These are phyloP conservation scores for Penicillium alfredii DNA, from an alignment of 495 filamentous ascomycete genomes.

Conservation along the genomic window DNA sequence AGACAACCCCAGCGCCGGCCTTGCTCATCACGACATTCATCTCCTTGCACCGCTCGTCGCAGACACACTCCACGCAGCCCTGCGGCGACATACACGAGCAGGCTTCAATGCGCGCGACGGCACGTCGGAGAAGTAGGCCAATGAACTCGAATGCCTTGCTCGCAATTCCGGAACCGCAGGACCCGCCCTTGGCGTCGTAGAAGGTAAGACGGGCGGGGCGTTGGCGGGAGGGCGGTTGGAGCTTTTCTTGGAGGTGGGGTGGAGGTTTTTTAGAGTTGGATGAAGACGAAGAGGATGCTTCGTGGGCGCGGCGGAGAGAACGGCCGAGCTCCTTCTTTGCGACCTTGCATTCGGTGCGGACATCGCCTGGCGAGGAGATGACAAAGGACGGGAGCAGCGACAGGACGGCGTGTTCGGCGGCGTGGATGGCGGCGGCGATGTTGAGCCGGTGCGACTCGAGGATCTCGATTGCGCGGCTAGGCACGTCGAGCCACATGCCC, in stretches of 20 bases:
- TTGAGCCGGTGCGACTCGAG: conserved; percentile 66
- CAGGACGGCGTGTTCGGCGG: conserved; percentile 85
- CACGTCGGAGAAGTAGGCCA: conserved; percentile 68
- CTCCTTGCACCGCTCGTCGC: conserved; percentile 79
- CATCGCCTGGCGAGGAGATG: conserved; percentile 77
- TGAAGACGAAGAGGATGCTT: no score
- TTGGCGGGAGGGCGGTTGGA: conserved; percentile 57
- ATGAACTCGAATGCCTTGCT: conserved; percentile 91
- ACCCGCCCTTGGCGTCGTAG: conserved; percentile 89
- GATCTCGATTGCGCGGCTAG: conserved; percentile 69
- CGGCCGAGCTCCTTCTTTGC: conserved; percentile 56
- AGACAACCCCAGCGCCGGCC: conserved; percentile 72
- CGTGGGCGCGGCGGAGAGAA: conserved; percentile 26
- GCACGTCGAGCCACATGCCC: conserved; percentile 96
- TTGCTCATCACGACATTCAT: conserved; percentile 92
- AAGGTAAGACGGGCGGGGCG: conserved; percentile 86
- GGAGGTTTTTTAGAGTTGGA: no score
- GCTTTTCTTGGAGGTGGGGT: conserved; percentile 14
- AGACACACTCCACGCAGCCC: conserved; percentile 87
- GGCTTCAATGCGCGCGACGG: conserved; percentile 67
- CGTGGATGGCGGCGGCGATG: conserved; percentile 86
- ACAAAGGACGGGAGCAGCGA: conserved; percentile 86
- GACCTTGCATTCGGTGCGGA: conserved; percentile 94
- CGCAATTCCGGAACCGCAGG: conserved; percentile 75
- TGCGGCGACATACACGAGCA: conserved; percentile 57